phyloP scores from a whole-genome alignment of 2,329 filamentous ascomycete genomes.

The Hymenoscyphus linearis region DNA sequence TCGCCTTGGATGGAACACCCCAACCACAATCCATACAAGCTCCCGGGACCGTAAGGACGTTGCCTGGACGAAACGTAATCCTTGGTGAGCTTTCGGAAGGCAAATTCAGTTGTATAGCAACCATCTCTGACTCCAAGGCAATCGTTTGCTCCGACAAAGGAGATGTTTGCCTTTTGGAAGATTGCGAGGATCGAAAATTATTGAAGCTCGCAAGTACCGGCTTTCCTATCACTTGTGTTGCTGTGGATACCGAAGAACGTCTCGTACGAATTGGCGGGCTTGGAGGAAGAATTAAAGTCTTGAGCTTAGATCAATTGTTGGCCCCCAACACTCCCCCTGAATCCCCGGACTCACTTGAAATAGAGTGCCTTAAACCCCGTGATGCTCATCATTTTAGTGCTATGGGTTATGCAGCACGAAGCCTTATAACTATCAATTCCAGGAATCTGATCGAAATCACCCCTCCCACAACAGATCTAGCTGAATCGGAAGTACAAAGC shows the following conservation, averaged over 20 bases:
- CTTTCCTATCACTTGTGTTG: slow-evolving; percentile 47
- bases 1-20: slow-evolving; percentile 40
- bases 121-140: slow-evolving; percentile 67
- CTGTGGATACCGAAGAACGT: slow-evolving; percentile 33
- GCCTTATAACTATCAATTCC: slow-evolving; percentile 70
- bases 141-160: slow-evolving; percentile 84
- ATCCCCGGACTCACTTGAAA: slow-evolving; percentile 24
- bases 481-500: slow-evolving; percentile 35
- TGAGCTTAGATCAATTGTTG: slow-evolving; percentile 43
- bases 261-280: slow-evolving; percentile 35
- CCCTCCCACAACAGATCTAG: slow-evolving; percentile 27
- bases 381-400: slow-evolving; percentile 47
- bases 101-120: slow-evolving; percentile 73
- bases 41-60: slow-evolving; percentile 54
- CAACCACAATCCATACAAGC: slow-evolving; percentile 28
- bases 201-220: slow-evolving; percentile 59
- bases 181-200: slow-evolving; percentile 65
- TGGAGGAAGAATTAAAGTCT: slow-evolving; percentile 40
- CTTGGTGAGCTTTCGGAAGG: slow-evolving; percentile 76
- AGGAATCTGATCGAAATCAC: slow-evolving; percentile 67
- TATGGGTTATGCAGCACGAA: slow-evolving; percentile 61
- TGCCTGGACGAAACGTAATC: slow-evolving; percentile 82
- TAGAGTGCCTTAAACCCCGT: slow-evolving; percentile 24
- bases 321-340: slow-evolving; percentile 28
- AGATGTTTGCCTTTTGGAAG: slow-evolving; percentile 83